These are phyloP conservation scores for Phlebopus sp. DNA, from an alignment of 1,284 basidiomycete species.

Conservation along the genomic window DNA sequence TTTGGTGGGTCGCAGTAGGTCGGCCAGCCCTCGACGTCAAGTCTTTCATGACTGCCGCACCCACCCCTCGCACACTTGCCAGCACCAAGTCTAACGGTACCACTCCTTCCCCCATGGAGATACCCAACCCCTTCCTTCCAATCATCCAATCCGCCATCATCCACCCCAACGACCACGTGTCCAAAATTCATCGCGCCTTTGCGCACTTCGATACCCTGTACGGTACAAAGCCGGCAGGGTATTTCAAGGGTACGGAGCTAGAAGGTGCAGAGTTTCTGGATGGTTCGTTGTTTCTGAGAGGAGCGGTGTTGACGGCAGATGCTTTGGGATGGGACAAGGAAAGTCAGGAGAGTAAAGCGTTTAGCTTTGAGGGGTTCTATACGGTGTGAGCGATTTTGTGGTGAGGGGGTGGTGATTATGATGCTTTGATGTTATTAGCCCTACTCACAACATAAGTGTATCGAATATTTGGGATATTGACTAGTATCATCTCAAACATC, in stretches of 20 bases:
- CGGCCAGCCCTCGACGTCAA: slow-evolving; percentile 39
- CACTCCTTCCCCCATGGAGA: slow-evolving; percentile 17
- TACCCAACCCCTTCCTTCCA: slow-evolving; percentile 31
- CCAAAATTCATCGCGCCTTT: slow-evolving; percentile 33
- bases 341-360: slow-evolving; percentile 18
- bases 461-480: too few species aligned
- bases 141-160: slow-evolving; percentile 32
- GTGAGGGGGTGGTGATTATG: too few species aligned
- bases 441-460: too few species aligned
- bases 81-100: slow-evolving; percentile 2
- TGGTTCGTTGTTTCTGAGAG: slow-evolving; percentile 32
- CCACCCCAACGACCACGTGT: slow-evolving; percentile 32
- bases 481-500: too few species aligned
- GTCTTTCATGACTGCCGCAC: slow-evolving; percentile 37
- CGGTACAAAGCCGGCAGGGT: slow-evolving; percentile 26
- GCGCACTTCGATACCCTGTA: slow-evolving; percentile 32
- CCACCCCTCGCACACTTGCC: background rate
- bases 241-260: slow-evolving; percentile 39
- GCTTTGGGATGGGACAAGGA: slow-evolving; percentile 35
- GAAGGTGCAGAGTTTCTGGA: slow-evolving; percentile 30
- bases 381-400: background rate
- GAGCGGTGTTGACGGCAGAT: slow-evolving; percentile 27
- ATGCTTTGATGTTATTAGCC: too few species aligned
- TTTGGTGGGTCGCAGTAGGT: slow-evolving; percentile 42
- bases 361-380: slow-evolving; percentile 16